A percentile compares a stretch with the other conserved stretches of the same genome.
These are phyloP conservation scores for Ceratobasidium papillatum DNA, from an alignment of 1,284 basidiomycete species.

Conservation along the genomic window DNA sequence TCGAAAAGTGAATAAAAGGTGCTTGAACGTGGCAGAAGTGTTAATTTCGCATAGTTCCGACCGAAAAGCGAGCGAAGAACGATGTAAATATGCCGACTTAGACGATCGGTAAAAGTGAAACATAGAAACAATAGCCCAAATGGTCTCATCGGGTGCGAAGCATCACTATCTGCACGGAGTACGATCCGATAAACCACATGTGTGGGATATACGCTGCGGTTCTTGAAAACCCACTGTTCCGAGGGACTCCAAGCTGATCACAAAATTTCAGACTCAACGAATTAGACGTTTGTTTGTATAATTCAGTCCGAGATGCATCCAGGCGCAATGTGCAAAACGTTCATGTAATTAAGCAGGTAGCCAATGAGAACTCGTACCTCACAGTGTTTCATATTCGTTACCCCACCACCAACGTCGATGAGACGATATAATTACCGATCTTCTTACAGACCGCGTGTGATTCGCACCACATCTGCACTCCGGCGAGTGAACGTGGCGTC, in stretches of 20 bases:
- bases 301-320: not conserved
- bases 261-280: constrained; percentile 40
- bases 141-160: constrained; percentile 26
- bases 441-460: constrained; percentile 33
- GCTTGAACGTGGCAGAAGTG: not conserved
- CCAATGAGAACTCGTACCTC: not conserved
- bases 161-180: not conserved
- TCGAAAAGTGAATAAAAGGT: not conserved
- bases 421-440: constrained; percentile 33
- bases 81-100: not conserved
- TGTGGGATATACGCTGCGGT: constrained; percentile 15
- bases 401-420: constrained; percentile 19
- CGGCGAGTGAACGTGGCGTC: constrained; percentile 36
- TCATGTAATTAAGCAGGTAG: constrained; percentile 15
- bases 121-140: constrained; percentile 20
- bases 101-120: not conserved
- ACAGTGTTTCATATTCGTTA: constrained; percentile 18
- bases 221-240: constrained; percentile 29
- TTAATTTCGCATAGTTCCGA: not conserved
- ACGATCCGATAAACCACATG: constrained; percentile 1
- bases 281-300: constrained; percentile 2
- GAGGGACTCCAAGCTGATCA: constrained; percentile 15
- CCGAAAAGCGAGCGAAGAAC: not conserved
- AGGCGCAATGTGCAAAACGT: not conserved
- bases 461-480: constrained; percentile 3